Evolutionary conservation across 176 grass and related monocot species (phyloP).

Genomic region (Oryza rufipogon): DNA sequence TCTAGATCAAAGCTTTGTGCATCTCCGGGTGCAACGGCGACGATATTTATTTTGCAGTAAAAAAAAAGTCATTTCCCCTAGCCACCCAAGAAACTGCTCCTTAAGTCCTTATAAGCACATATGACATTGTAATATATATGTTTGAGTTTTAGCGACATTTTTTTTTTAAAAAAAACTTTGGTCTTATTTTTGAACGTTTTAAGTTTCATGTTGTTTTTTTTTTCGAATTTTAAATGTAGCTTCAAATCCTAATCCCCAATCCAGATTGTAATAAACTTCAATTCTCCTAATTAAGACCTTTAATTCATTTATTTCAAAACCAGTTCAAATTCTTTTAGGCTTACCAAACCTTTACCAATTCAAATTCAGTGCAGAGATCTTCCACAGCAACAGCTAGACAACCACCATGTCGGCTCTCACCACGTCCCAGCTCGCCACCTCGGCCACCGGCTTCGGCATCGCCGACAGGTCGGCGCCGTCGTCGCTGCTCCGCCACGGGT

Average conservation of each 20-base stretch:
- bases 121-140: too few species aligned
- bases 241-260: too few species aligned
- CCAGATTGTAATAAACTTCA: background rate
- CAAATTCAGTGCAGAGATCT: background rate
- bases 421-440: slow-evolving; percentile 62
- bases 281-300: background rate
- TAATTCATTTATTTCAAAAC: background rate
- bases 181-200: background rate
- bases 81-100: too few species aligned
- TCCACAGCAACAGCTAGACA: background rate
- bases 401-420: slow-evolving; percentile 60
- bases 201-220: background rate
- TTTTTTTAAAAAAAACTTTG: background rate
- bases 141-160: too few species aligned
- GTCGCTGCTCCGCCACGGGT: slow-evolving; percentile 40
- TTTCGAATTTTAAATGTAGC: background rate
- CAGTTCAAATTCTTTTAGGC: background rate
- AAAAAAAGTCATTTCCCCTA: too few species aligned
- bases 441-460: slow-evolving; percentile 23
- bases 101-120: too few species aligned
- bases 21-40: too few species aligned
- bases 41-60: too few species aligned
- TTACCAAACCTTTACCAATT: background rate
- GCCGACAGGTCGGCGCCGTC: slow-evolving; percentile 37
- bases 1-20: too few species aligned